These are phyloP conservation scores for Ustilago hordei DNA, from an alignment of 1,284 basidiomycete species.

Conservation along the genomic window DNA sequence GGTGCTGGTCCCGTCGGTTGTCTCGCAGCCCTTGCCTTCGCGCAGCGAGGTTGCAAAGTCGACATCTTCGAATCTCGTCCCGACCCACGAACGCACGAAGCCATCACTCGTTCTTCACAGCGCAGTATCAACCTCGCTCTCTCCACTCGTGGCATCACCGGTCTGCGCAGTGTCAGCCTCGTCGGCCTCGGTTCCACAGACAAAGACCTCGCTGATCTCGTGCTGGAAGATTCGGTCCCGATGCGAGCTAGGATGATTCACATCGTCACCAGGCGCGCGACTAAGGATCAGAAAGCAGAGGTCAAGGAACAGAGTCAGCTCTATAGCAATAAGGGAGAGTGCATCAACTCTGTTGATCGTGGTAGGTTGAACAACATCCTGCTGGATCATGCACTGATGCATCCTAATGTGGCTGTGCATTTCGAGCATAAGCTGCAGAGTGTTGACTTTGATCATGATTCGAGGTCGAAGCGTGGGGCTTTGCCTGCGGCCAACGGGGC, in stretches of 20 bases:
- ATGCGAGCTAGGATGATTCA: constrained; percentile 98
- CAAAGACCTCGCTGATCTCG: constrained; percentile 76
- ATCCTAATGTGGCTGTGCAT: constrained; percentile 77
- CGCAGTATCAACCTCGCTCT: constrained; percentile 97
- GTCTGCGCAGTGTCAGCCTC: constrained; percentile 77
- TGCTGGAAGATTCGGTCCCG: constrained; percentile 85
- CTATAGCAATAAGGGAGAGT: constrained; percentile 89
- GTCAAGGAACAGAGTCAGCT: constrained; percentile 73
- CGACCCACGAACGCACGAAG: constrained; percentile 67
- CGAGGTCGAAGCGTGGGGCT: background rate
- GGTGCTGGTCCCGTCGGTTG: constrained; percentile 97
- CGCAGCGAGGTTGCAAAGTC: constrained; percentile 88
- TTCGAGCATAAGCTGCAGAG: constrained; percentile 84
- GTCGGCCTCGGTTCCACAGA: constrained; percentile 23
- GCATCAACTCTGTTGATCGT: constrained; percentile 92
- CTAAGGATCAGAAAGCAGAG: constrained; percentile 28
- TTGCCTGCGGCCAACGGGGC: constrained; percentile 4
- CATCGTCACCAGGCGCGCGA: constrained; percentile 69
- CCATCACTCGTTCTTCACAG: constrained; percentile 39
- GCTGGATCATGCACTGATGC: constrained; percentile 77
- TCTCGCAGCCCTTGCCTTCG: constrained; percentile 85
- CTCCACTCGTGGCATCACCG: constrained; percentile 89
- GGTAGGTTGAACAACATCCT: constrained; percentile 86
- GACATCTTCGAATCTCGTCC: constrained; percentile 89
- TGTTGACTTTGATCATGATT: constrained; percentile 78